Percentiles rank a stretch among this genome's conserved stretches.
These are phyloP conservation scores for Carex kokanica DNA, from an alignment of 176 grass and related monocot species.

Conservation along the genomic window DNA sequence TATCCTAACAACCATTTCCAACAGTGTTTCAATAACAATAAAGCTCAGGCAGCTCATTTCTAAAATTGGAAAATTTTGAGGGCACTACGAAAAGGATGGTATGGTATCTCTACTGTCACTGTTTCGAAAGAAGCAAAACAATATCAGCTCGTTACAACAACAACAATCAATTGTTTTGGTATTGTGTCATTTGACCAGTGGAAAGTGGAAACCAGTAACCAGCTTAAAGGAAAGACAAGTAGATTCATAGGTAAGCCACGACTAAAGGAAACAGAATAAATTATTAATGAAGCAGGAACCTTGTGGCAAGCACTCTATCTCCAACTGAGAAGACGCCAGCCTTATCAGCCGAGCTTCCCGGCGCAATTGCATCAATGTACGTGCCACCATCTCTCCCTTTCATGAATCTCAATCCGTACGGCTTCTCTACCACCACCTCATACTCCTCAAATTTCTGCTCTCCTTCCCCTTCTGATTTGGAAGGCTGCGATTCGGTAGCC, in stretches of 20 bases:
- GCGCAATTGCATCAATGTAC: slow-evolving; percentile 83
- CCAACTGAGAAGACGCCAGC: slow-evolving; percentile 64
- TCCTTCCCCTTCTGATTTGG: slow-evolving; percentile 30
- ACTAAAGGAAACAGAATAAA: background rate
- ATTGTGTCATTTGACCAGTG: background rate
- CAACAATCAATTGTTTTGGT: too few relatives aligned
- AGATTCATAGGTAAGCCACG: background rate
- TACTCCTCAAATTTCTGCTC: slow-evolving; percentile 59
- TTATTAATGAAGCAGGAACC: slow-evolving; percentile 29
- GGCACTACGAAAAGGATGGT: background rate
- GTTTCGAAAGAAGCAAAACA: background rate
- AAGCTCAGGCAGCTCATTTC: background rate
- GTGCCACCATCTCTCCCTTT: slow-evolving; percentile 81
- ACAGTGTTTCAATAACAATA: background rate
- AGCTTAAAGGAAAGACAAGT: background rate
- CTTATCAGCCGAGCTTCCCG: slow-evolving; percentile 61
- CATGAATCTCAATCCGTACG: slow-evolving; percentile 79
- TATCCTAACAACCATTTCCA: background rate
- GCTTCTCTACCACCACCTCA: slow-evolving; percentile 75
- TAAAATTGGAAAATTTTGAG: background rate
- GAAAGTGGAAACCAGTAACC: background rate
- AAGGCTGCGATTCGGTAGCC: slow-evolving; percentile 40
- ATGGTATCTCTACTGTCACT: background rate
- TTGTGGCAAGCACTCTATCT: slow-evolving; percentile 90
- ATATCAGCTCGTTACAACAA: background rate